These are phyloP conservation scores for Noccaea caerulescens DNA, from an alignment of 345 rosid species.

Conservation along the genomic window DNA sequence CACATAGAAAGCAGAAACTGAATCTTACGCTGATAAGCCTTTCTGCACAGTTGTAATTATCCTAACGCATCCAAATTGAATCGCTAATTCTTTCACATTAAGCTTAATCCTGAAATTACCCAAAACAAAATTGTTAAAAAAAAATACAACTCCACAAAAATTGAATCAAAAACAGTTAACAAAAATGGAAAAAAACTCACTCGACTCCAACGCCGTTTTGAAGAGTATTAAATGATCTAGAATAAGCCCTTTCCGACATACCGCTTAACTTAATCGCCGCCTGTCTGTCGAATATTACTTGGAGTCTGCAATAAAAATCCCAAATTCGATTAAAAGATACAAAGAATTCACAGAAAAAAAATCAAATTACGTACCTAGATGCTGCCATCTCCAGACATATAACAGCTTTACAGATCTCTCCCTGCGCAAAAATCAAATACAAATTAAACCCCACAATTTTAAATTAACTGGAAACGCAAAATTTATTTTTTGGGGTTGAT, in stretches of 20 bases:
- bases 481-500: background rate
- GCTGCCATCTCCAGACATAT: slow-evolving; percentile 91
- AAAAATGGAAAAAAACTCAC: slow-evolving; percentile 45
- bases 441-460: background rate
- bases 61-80: slow-evolving; percentile 59
- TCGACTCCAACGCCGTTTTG: slow-evolving; percentile 49
- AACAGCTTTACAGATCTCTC: slow-evolving; percentile 82
- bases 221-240: slow-evolving; percentile 42
- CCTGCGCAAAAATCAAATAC: slow-evolving; percentile 45
- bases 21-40: slow-evolving; percentile 24
- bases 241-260: slow-evolving; percentile 47
- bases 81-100: slow-evolving; percentile 18
- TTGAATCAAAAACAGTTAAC: background rate
- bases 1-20: background rate
- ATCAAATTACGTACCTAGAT: slow-evolving; percentile 47
- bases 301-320: background rate
- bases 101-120: slow-evolving; percentile 14
- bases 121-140: background rate
- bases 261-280: slow-evolving; percentile 21
- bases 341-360: background rate
- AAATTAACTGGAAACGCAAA: background rate
- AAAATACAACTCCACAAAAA: background rate
- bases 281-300: slow-evolving; percentile 21
- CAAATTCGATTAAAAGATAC: background rate
- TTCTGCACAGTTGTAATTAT: slow-evolving; percentile 18